Base-by-base conservation (phyloP, 2,329 filamentous ascomycete genomes). In the Xenoacremonium recifei region DNA sequence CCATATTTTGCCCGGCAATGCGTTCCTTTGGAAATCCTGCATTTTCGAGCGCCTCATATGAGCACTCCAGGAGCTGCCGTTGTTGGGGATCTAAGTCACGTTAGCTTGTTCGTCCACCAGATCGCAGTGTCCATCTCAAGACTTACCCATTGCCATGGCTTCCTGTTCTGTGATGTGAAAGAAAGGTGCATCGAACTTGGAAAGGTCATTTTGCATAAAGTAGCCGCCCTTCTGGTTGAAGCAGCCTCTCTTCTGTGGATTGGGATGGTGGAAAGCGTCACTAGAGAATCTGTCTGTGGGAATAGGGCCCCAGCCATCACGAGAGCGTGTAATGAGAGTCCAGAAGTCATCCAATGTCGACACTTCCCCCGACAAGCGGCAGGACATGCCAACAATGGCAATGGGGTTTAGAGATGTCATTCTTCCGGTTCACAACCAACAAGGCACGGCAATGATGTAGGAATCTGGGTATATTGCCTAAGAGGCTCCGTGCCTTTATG, bases 21-120 rank as follows among this genome's bases (percentile, higher is more conserved):
- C 23, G 13, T 39, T n/a, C n/a, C n/a, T n/a, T n/a, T n/a, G 58
- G 43, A 3, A 64, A 35, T 11, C 67, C 66, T 0, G 58, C 61
- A 32, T 47, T 49, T 31, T 58, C 53, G 10, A 55, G 12, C 5
- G 32, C 44, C 25, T 55, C 47, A 21, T 42, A 50, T 6, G 43
- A 40, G 11, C 33, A 34, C 39, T 57, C 52, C 19, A 58, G 44
- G 10, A 55, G 29, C n/a, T 49, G 37, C 1, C 52, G 44, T 21
- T 57, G 50, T 20, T 52, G 48, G 5, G 55, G 55, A 16, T 57
- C 53, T 25, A 55, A 48, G 21, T 39, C 21, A n/a, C 15, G n/a
- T n/a, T n/a, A n/a, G n/a, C n/a, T n/a, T n/a, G n/a, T n/a, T n/a
- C n/a, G n/a, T n/a, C n/a, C n/a, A n/a, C n/a, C n/a, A n/a, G n/a